A percentile compares a stretch with the other conserved stretches of the same genome.
Conservation (phyloP, 306 rosid species). For the Corylus heterophylla region DNA sequence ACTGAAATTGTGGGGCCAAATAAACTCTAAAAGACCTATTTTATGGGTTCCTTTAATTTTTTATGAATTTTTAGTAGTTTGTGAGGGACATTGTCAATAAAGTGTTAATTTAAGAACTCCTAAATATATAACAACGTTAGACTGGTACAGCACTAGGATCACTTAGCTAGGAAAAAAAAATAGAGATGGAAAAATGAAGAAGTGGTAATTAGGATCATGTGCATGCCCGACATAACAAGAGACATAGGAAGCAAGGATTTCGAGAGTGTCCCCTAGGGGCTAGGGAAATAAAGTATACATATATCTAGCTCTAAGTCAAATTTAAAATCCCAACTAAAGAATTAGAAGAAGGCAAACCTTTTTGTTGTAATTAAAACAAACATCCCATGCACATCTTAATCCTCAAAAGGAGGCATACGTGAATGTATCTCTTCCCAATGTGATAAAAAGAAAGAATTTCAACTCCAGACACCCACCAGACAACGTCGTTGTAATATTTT, state of each 20-base stretch:
- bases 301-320: slow-evolving; percentile 9
- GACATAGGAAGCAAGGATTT: slow-evolving; percentile 62
- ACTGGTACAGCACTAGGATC: too few relatives aligned
- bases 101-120: too few relatives aligned
- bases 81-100: too few relatives aligned
- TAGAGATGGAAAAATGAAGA: background rate
- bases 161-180: too few relatives aligned
- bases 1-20: too few relatives aligned
- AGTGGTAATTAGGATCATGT: slow-evolving; percentile 27
- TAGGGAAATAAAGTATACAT: slow-evolving; percentile 15
- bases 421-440: slow-evolving; percentile 44
- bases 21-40: too few relatives aligned
- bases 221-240: slow-evolving; percentile 25
- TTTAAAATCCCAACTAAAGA: slow-evolving; percentile 46
- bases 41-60: too few relatives aligned
- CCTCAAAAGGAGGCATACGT: slow-evolving; percentile 21
- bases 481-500: slow-evolving; percentile 19
- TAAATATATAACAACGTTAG: too few relatives aligned
- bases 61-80: too few relatives aligned
- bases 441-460: slow-evolving; percentile 31
- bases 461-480: slow-evolving; percentile 27
- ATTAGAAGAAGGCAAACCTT: slow-evolving; percentile 24
- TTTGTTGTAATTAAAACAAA: slow-evolving; percentile 29
- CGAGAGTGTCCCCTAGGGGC: slow-evolving; percentile 53
- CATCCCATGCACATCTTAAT: slow-evolving; percentile 33